Conservation (phyloP, 2,329 filamentous ascomycete species). For the Pyrenophora graminea region DNA sequence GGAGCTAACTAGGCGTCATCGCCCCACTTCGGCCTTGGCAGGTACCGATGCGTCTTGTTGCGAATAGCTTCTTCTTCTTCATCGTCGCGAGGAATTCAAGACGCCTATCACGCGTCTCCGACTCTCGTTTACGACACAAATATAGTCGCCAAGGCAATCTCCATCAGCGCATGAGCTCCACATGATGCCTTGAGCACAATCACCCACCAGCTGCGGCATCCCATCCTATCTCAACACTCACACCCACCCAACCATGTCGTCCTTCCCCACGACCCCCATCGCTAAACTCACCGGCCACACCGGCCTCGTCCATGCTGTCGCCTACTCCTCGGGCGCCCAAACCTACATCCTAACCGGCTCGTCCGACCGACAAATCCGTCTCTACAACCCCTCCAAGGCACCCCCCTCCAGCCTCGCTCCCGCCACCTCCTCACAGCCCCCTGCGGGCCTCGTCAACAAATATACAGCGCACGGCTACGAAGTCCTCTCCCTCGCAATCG, state of each 20-base stretch:
- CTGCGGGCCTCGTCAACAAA: constrained; percentile 71
- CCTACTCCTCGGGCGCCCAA: constrained; percentile 54
- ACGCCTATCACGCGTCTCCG: neutral
- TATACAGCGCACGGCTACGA: constrained; percentile 92
- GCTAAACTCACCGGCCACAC: constrained; percentile 49
- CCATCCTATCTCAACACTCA: neutral
- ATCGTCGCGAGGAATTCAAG: neutral
- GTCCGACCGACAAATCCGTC: constrained; percentile 79
- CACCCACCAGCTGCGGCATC: constrained; percentile 6
- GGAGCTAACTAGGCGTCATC: constrained; percentile 22
- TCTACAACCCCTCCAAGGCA: constrained; percentile 75
- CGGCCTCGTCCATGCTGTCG: constrained; percentile 55
- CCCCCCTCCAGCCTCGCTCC: constrained; percentile 43
- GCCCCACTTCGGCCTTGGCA: constrained; percentile 16
- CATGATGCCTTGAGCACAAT: constrained; percentile 27
- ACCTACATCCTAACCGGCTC: constrained; percentile 77
- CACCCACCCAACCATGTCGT: constrained; percentile 30
- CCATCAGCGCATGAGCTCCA: too few species aligned
- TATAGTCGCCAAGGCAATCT: too few species aligned
- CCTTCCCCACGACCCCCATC: constrained; percentile 48
- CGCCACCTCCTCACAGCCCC: constrained; percentile 25
- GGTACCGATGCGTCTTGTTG: constrained; percentile 8
- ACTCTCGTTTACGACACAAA: too few species aligned
- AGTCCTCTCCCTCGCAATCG: constrained; percentile 78
- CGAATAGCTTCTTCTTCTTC: neutral